Base-by-base conservation (phyloP, 1,284 basidiomycete species). In the Amylostereum chailletii region DNA sequence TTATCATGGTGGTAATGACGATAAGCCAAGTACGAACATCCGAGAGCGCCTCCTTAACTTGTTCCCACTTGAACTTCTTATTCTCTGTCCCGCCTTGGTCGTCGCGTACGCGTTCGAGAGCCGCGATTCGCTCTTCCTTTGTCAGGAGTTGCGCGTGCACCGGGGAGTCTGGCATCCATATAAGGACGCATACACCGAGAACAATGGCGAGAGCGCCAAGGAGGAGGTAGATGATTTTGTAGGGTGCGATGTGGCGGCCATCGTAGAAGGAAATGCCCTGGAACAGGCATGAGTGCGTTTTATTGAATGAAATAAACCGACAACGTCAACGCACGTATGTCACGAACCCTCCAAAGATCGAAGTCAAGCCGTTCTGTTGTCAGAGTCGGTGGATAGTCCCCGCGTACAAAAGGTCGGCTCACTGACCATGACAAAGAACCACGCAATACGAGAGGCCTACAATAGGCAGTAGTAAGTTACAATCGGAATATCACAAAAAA, bases 21-120 rank as follows among this genome's bases (percentile, higher is more conserved):
- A 86, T 74, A 19, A 84, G 56, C 79, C 80, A 84, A 0, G 81
- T 81, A 34, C 80, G 68, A n/a, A 79, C 53, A 58, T 86, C 84
- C 3, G 61, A 64, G 3, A 83, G 48, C 0, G 81, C 78, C 59
- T 86, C 81, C 33, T 71, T 58, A 19, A 79, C 67, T 59, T 86
- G 81, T 3, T 75, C 68, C 58, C 67, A 74, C 67, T 87, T 86
- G 58, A 79, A 64, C 2, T 65, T 71, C 62, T 76, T 77, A 62
- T 81, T 83, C 56, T 75, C 72, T 0, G 74, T 81, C 0, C 83
- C 85, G 36, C 76, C 77, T 57, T 82, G 76, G 54, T 85, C 82
- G 53, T 81, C 72, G 34, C 80, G 74, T n/a, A 86, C 77, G 38
- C 83, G 73, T 60, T 86, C 83, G 31, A 85, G 63, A 3, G 72